A percentile compares a stretch with the other conserved stretches of the same genome.
Evolutionary conservation across 2,329 filamentous ascomycete species (phyloP).

Genomic region (Cercospora brassicicola): DNA sequence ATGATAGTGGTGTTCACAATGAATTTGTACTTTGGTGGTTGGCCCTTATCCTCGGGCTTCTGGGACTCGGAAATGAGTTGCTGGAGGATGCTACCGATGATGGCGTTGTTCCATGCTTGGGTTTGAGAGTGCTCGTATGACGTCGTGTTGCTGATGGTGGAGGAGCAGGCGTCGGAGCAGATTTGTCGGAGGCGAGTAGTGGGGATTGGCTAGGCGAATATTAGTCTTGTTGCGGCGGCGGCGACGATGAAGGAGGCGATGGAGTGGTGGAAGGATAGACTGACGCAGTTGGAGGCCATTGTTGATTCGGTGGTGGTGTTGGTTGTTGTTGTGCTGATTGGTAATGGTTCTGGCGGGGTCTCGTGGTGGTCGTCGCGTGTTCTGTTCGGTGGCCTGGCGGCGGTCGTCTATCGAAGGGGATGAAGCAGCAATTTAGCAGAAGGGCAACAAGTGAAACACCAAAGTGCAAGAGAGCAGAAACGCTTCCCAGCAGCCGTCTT

Average conservation of each 20-base stretch:
- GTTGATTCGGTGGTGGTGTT: not conserved
- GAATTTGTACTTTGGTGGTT: constrained; percentile 76
- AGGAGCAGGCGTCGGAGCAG: constrained; percentile 79
- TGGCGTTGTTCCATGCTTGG: constrained; percentile 82
- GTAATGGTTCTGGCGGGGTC: not conserved
- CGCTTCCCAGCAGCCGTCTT: not conserved
- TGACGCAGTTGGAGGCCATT: constrained; percentile 24
- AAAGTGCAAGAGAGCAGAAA: not conserved
- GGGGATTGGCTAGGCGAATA: constrained; percentile 66
- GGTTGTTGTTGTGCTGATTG: not conserved
- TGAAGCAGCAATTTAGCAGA: not conserved
- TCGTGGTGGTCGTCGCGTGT: not conserved
- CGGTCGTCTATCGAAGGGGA: not conserved
- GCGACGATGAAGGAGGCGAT: constrained; percentile 3
- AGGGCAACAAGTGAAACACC: not conserved
- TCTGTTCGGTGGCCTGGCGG: not conserved
- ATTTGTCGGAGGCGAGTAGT: constrained; percentile 80
- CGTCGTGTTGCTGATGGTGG: constrained; percentile 69
- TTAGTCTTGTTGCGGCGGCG: not conserved
- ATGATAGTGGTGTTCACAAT: constrained; percentile 98
- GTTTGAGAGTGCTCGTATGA: constrained; percentile 87
- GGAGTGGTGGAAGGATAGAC: constrained; percentile 10
- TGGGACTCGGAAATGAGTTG: constrained; percentile 68
- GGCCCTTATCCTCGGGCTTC: constrained; percentile 36
- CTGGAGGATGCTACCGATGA: constrained; percentile 82